Conservation (phyloP, 164 flowering plant species). For the Sedum album region DNA sequence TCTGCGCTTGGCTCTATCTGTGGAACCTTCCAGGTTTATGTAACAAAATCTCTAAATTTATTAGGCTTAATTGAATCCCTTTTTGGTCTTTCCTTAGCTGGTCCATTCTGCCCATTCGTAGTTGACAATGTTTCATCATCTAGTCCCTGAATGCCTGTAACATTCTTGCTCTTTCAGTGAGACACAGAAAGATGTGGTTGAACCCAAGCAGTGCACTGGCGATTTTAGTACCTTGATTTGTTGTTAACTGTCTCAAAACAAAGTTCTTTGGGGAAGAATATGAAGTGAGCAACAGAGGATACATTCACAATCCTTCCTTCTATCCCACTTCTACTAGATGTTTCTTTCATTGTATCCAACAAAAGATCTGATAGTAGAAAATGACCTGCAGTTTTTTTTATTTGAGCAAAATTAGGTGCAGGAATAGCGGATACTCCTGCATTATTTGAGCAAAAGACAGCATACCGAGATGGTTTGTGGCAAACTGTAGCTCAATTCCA, state of each 20-base stretch:
- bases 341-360: slow-evolving; percentile 5
- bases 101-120: too few species aligned
- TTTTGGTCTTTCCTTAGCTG: too few species aligned
- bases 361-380: slow-evolving; percentile 1
- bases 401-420: background rate
- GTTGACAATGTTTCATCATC: too few species aligned
- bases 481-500: slow-evolving; percentile 4
- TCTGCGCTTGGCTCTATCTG: too few species aligned
- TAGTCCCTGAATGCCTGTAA: too few species aligned
- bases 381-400: background rate
- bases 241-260: background rate
- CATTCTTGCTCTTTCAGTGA: too few species aligned
- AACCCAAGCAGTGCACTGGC: too few species aligned
- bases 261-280: background rate
- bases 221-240: background rate
- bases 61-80: too few species aligned
- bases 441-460: background rate
- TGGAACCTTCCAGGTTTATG: too few species aligned
- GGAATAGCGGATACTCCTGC: background rate
- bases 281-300: background rate
- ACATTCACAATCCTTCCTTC: slow-evolving; percentile 5
- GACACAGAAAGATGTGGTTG: too few species aligned
- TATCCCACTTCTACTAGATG: background rate
- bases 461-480: slow-evolving; percentile 3
- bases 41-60: too few species aligned